Evolutionary conservation across 73 alveolate genomes (phyloP), one percentile per base, ranked within the genome.

Genomic region (Paramecium primaurelia): DNA sequence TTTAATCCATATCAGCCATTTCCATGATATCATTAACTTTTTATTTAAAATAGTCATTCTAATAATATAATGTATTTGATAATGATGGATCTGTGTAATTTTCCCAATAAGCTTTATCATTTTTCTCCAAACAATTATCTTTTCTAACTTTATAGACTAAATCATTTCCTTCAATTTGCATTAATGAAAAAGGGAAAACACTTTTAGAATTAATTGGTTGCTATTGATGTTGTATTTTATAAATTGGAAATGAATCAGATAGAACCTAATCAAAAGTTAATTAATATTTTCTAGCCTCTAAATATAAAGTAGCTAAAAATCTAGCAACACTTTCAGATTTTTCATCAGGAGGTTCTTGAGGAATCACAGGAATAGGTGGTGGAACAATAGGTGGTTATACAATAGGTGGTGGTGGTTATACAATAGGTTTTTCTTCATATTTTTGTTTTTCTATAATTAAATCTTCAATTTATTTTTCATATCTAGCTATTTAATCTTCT

Each of bases 1-100:
- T 80, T 80, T 80, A 80, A 80, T 80, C 91, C 91, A 80, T 80
- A 44, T 80, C 91, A 8, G 91, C 91, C 47, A 80, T 26, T 80
- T 80, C 91, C 91, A 80, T 80, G 25, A 45, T 45, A 0, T 80
- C 71, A 80, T 80, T 47, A 22, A 80, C 37, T n/a, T 45, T 45
- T 12, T 42, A 44, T 22, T 25, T 80, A 47, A 80, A 80, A 14
- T 42, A 44, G 14, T 22, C 25, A 80, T 80, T 22, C 91, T 80
- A 80, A 25, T 80, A 18, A 80, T 45, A 80, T 49, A 80, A 80
- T 9, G 77, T 80, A 8, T 44, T 75, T 4, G 58, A 20, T 80
- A 18, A 9, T 16, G 71, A 22, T 80, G 32, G 9, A 80, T 80
- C 91, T 18, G 18, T 38, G 18, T 80, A 47, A 18, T 34, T 12